These are phyloP conservation scores for Pezicula rhizophila DNA, from an alignment of 2,329 filamentous ascomycete genomes.

Conservation along the genomic window DNA sequence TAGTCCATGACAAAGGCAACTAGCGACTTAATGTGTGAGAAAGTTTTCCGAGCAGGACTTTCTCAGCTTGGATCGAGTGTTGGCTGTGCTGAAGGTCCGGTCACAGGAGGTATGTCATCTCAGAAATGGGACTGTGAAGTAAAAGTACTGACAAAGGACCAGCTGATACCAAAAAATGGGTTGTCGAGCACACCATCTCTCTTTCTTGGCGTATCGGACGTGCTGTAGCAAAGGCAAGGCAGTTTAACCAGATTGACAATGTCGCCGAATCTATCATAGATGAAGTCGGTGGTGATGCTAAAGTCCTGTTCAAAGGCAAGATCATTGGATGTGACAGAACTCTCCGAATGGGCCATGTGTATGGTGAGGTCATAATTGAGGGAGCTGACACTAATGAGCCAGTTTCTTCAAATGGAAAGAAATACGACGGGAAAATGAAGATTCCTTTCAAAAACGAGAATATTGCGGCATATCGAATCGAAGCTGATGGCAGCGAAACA, in stretches of 20 bases:
- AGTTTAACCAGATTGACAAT: constrained; percentile 42
- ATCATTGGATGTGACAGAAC: constrained; percentile 53
- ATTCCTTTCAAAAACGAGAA: constrained; percentile 72
- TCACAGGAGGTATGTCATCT: constrained; percentile 34
- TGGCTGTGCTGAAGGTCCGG: constrained; percentile 41
- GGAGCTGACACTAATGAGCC: constrained; percentile 26
- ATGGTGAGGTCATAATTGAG: constrained; percentile 52
- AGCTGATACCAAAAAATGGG: constrained; percentile 40
- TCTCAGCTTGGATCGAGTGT: constrained; percentile 49
- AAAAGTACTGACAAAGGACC: background rate
- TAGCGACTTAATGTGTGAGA: constrained; percentile 42
- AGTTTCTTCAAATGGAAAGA: background rate
- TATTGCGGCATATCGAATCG: constrained; percentile 42
- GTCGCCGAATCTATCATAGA: constrained; percentile 53
- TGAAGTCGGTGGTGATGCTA: constrained; percentile 49
- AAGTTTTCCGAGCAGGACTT: constrained; percentile 43
- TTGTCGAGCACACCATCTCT: constrained; percentile 39
- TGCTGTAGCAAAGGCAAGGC: constrained; percentile 45
- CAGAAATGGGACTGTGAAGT: background rate
- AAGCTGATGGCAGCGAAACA: constrained; percentile 8
- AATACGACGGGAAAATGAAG: constrained; percentile 37
- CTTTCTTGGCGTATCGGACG: constrained; percentile 47
- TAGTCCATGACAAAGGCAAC: constrained; percentile 38
- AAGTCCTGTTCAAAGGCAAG: constrained; percentile 55
- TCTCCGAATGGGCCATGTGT: constrained; percentile 49